Base-by-base conservation (phyloP, 2,329 filamentous ascomycete genomes). In the Colletotrichum chlorophyti region DNA sequence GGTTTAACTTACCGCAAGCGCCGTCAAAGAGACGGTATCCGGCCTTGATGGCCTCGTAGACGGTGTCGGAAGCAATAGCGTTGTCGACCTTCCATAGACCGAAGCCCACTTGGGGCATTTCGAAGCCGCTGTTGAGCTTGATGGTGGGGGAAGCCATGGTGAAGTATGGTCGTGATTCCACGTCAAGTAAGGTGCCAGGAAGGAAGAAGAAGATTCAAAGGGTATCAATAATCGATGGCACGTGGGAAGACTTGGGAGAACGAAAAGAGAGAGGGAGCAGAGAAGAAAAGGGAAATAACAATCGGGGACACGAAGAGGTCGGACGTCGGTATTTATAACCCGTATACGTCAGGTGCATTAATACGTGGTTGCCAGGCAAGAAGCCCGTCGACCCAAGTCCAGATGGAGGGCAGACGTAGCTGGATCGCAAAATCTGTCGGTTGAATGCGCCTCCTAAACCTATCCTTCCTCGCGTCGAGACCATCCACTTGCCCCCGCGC, bases 11-110 rank as follows among this genome's bases (percentile, higher is more conserved):
- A 84, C 83, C 83, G 66, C 79, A 83, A 54, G 84, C 84, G 65
- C 84, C 83, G 65, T 87, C 84, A 49, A 87, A 79, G 35, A 86
- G 74, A 65, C 84, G 79, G 74, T 87, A 87, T 35, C 84, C 84
- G 47, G 76, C 75, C 77, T 86, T 87, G 77, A 87, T 86, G 69
- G 85, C 85, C 63, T 93, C 88, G 81, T 94, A 94, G 65, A 94
- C 87, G 60, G 84, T 85, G 67, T 94, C 90, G 67, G 91, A 86
- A 70, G 84, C 87, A 53, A 85, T 87, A 51, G 85, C 83, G 65
- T 89, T 90, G 73, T 86, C 85, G 64, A 95, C 89, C 79, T 95
- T 95, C 91, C 91, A 95, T 65, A 94, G 83, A 59, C 89, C 89
- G 71, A 91, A 91, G 74, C 89, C 89, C 64, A 91, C 87, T 72